Percentiles rank a stretch among this genome's conserved stretches.
These are phyloP conservation scores for Cucurbita moschata DNA, from an alignment of 306 rosid species.

Conservation along the genomic window DNA sequence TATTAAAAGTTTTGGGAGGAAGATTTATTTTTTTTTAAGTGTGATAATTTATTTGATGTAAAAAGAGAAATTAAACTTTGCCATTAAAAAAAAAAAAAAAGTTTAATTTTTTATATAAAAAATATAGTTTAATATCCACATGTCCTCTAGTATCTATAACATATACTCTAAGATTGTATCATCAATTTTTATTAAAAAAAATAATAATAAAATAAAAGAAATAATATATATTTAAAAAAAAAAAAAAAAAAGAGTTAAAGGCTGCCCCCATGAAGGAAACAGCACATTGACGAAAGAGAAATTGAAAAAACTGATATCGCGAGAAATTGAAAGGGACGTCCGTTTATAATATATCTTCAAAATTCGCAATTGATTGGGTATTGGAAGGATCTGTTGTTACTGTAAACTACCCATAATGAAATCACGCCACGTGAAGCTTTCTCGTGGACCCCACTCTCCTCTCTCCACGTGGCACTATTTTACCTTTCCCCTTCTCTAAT, in stretches of 20 bases:
- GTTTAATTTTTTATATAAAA: no score
- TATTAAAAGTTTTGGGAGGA: no score
- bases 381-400: background rate
- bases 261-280: slow-evolving; percentile 13
- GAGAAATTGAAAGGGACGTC: background rate
- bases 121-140: no score
- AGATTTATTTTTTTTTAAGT: no score
- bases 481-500: background rate
- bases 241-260: background rate
- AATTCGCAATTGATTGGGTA: background rate
- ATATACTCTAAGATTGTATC: no score
- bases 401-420: background rate
- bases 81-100: no score
- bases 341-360: background rate
- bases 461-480: slow-evolving; percentile 3
- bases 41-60: no score
- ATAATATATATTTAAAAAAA: no score
- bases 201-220: no score
- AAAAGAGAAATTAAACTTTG: no score
- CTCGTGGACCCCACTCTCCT: slow-evolving; percentile 1
- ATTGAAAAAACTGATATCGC: background rate
- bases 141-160: no score
- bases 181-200: no score
- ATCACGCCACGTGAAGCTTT: slow-evolving; percentile 5
- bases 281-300: background rate